phyloP scores from a whole-genome alignment of 768 basidiomycete genomes.

The Xerocomellus dryophilus region DNA sequence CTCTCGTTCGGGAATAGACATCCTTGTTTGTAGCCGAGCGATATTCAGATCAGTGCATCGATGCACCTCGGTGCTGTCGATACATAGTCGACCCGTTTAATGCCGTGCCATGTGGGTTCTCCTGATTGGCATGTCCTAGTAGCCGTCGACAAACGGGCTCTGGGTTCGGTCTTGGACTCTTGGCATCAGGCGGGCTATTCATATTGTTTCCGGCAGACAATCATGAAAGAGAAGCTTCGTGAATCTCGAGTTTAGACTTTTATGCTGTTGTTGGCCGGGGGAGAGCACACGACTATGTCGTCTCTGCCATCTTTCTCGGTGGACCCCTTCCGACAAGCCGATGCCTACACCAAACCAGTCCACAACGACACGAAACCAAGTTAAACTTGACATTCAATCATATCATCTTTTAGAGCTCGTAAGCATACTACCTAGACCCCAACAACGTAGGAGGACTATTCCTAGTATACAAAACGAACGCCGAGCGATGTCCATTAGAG shows the following conservation, averaged over 20 bases:
- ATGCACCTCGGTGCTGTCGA: too few relatives aligned
- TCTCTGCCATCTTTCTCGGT: not conserved
- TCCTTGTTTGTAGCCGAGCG: too few relatives aligned
- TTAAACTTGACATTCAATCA: not conserved
- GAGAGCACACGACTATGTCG: too few relatives aligned
- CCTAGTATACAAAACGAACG: conserved; percentile 7
- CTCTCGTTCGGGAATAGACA: too few relatives aligned
- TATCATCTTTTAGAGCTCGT: conserved; percentile 4
- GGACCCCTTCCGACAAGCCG: too few relatives aligned
- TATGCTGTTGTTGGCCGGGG: not conserved
- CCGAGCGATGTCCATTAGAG: conserved; percentile 8
- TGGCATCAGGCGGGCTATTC: not conserved
- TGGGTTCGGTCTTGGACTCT: too few relatives aligned
- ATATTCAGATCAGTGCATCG: too few relatives aligned
- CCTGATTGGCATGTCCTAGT: not conserved
- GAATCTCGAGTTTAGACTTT: too few relatives aligned
- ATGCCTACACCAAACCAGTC: too few relatives aligned
- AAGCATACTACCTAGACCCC: conserved; percentile 4
- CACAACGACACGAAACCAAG: not conserved
- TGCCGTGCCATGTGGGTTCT: not conserved
- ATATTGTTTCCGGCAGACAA: too few relatives aligned
- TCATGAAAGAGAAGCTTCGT: not conserved
- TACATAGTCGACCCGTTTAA: too few relatives aligned
- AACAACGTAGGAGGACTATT: not conserved
- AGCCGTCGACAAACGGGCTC: not conserved